Conservation (phyloP, 768 basidiomycete genomes). For the Panus rudis region DNA sequence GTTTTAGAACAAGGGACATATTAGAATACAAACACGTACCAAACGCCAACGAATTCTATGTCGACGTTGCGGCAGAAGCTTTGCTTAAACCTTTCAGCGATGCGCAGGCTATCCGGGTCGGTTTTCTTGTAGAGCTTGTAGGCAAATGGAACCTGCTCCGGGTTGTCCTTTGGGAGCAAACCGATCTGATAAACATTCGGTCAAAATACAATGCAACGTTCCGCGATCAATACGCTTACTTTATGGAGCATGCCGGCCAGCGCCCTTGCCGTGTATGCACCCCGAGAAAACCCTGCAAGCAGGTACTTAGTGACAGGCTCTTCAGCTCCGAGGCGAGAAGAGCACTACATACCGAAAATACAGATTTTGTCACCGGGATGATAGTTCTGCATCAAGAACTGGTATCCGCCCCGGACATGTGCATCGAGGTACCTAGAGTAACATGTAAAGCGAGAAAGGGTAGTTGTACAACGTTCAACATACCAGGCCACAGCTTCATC, state of each 20-base stretch:
- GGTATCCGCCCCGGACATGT: slow-evolving; percentile 72
- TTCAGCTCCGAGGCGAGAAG: no score
- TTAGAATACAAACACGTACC: slow-evolving; percentile 34
- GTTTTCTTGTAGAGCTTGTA: slow-evolving; percentile 62
- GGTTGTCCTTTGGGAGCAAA: slow-evolving; percentile 59
- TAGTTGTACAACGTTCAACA: slow-evolving; percentile 12
- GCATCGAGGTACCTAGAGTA: slow-evolving; percentile 53
- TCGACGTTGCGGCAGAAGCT: slow-evolving; percentile 62
- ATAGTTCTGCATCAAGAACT: slow-evolving; percentile 75
- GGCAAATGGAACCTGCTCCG: slow-evolving; percentile 65
- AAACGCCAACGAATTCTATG: slow-evolving; percentile 77
- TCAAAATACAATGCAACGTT: no score
- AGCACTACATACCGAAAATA: slow-evolving; percentile 54
- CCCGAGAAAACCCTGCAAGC: slow-evolving; percentile 71
- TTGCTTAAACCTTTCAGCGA: slow-evolving; percentile 63
- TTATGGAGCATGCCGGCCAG: slow-evolving; percentile 74
- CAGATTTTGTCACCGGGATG: slow-evolving; percentile 66
- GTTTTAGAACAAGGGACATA: not conserved
- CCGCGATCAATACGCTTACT: no score
- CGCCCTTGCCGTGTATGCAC: slow-evolving; percentile 61
- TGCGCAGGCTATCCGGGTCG: slow-evolving; percentile 34
- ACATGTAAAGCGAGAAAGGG: not conserved
- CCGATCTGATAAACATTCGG: slow-evolving; percentile 55
- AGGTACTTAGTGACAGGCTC: no score
- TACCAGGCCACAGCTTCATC: slow-evolving; percentile 74